These are phyloP conservation scores for Astrocystis sublimbata DNA, from an alignment of 495 filamentous ascomycete genomes.

Conservation along the genomic window DNA sequence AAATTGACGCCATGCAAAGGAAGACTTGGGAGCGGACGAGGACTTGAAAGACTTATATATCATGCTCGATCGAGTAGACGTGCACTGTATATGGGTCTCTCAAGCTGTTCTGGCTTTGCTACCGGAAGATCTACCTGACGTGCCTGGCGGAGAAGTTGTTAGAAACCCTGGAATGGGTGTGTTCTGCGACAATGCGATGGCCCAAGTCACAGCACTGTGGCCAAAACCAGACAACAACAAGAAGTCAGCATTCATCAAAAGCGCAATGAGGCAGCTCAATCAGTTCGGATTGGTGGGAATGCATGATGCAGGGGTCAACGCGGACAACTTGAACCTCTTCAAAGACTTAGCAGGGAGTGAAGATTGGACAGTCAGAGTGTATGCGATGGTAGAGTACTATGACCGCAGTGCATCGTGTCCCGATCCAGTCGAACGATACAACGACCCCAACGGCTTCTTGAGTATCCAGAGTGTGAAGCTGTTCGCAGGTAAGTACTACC, in stretches of 20 bases:
- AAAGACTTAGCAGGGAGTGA: constrained; percentile 46
- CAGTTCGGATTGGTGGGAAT: constrained; percentile 62
- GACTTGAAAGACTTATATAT: constrained; percentile 55
- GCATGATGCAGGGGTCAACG: constrained; percentile 61
- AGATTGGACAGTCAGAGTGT: constrained; percentile 57
- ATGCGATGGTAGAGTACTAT: constrained; percentile 65
- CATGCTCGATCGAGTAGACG: constrained; percentile 67
- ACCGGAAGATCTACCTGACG: constrained; percentile 49
- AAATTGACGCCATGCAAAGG: constrained; percentile 37
- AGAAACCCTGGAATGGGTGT: constrained; percentile 60
- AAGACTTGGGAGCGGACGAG: constrained; percentile 52
- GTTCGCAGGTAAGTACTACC: constrained; percentile 50
- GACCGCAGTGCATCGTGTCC: constrained; percentile 62
- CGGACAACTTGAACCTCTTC: constrained; percentile 52
- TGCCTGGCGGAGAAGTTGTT: constrained; percentile 61
- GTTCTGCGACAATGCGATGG: constrained; percentile 71
- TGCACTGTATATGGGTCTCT: constrained; percentile 66
- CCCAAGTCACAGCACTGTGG: constrained; percentile 55
- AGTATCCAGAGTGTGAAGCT: constrained; percentile 58
- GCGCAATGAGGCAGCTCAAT: constrained; percentile 59
- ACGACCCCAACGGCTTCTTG: constrained; percentile 44
- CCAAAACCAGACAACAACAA: constrained; percentile 51
- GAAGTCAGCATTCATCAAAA: constrained; percentile 51
- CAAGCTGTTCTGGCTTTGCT: constrained; percentile 57
- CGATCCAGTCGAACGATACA: constrained; percentile 40